A percentile compares a stretch with the other conserved stretches of the same genome.
phyloP scores from a whole-genome alignment of 352 stramenopile genomes.

The Globisporangium radiosum region DNA sequence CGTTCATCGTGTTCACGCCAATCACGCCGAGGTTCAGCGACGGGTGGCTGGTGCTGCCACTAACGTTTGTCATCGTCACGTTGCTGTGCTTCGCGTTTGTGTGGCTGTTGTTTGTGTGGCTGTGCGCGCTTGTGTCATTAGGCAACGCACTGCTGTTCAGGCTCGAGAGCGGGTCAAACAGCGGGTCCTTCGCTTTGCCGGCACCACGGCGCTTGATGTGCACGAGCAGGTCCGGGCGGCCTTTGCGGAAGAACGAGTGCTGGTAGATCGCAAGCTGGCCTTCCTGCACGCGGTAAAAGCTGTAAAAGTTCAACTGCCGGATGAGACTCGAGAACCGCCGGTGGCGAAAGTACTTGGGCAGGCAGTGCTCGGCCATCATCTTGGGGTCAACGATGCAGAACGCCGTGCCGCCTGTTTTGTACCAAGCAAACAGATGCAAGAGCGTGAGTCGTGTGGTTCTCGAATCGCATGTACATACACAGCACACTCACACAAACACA shows the following conservation, averaged over 20 bases:
- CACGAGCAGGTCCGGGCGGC: slow-evolving; percentile 65
- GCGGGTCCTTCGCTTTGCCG: slow-evolving; percentile 81
- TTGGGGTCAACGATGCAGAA: slow-evolving; percentile 90
- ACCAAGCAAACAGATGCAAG: slow-evolving; percentile 1
- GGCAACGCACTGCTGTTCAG: neutral
- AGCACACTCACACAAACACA: neutral
- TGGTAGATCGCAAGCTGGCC: slow-evolving; percentile 83
- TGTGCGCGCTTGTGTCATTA: neutral
- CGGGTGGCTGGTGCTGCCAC: neutral
- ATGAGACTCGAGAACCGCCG: slow-evolving; percentile 85
- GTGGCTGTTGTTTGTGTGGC: neutral
- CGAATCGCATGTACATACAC: slow-evolving; percentile 1
- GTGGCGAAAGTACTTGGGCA: slow-evolving; percentile 90
- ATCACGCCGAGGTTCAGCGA: slow-evolving; percentile 18
- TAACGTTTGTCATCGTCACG: neutral
- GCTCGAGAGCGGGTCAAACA: slow-evolving; percentile 65
- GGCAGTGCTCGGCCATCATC: slow-evolving; percentile 81
- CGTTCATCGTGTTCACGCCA: slow-evolving; percentile 20
- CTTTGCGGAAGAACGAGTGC: slow-evolving; percentile 82
- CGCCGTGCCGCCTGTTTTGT: slow-evolving; percentile 60
- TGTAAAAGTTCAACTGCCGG: slow-evolving; percentile 90
- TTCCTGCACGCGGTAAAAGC: slow-evolving; percentile 87
- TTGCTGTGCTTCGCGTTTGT: neutral
- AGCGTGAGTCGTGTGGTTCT: neutral
- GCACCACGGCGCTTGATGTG: slow-evolving; percentile 82